Conservation (phyloP, 805 yeast genomes). For the Saccharomycopsis fermentans region DNA sequence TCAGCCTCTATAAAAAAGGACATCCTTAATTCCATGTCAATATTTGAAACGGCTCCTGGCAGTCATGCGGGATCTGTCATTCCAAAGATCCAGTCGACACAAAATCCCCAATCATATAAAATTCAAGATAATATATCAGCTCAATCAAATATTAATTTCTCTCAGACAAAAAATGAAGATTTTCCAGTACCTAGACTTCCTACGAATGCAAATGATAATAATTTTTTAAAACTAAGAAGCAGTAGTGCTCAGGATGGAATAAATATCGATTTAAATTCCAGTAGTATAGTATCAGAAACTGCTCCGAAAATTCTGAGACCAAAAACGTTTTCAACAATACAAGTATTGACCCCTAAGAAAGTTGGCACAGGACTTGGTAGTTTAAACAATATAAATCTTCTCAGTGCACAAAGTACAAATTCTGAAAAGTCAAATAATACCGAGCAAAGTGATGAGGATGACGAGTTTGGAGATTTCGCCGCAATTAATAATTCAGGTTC, state of each 20-base stretch:
- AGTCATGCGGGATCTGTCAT: background rate
- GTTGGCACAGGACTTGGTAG: background rate
- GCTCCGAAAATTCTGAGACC: background rate
- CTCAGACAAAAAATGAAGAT: background rate
- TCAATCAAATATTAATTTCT: background rate
- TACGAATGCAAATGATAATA: background rate
- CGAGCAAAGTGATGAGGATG: constrained; percentile 15
- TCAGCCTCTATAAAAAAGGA: background rate
- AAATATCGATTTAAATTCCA: background rate
- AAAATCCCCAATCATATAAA: background rate
- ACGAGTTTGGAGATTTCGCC: constrained; percentile 24
- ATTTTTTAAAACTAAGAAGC: background rate
- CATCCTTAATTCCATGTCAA: background rate
- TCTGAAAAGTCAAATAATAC: background rate
- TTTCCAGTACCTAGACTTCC: background rate
- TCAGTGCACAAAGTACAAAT: background rate
- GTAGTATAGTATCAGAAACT: background rate
- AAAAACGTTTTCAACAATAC: background rate
- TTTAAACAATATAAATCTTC: too few relatives aligned
- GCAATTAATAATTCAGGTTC: background rate
- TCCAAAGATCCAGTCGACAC: background rate
- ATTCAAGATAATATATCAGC: background rate
- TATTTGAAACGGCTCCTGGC: background rate
- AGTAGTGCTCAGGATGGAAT: background rate
- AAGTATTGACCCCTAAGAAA: background rate